Evolutionary conservation across 2,329 filamentous ascomycete species (phyloP), one percentile per base, ranked within the genome.

Genomic region (Microcera coccophila): DNA sequence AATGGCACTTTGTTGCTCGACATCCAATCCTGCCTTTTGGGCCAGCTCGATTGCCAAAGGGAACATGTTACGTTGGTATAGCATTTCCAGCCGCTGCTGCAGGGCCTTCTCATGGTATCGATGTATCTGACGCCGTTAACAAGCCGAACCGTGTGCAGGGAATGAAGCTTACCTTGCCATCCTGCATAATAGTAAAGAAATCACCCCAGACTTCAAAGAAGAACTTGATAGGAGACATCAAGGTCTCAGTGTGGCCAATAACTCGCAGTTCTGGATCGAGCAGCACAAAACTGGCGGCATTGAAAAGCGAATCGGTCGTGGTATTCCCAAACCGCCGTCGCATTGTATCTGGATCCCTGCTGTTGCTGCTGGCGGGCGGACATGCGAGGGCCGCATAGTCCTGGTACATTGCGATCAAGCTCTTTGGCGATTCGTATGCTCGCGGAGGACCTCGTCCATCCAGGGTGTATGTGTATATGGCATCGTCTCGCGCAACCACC

Each of bases 11-110:
- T 95, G 88, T 63, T 96, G 88, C 36, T 84, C 73, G 3, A 72
- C 68, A 62, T 90, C 87, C 58, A 96, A 76, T 2, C 89, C 87
- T 9, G 85, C 83, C 64, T 94, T 95, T 58, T 94, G 89, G 1
- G 93, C 93, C 43, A 98, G 73, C 57, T 91, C 94, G 53, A 97
- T 93, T 2, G 93, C 93, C 37, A 95, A 71, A 1, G 91, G 83
- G 58, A 91, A 98, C 48, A 97, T 81, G 60, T 96, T 95, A 39
- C 91, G 82, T 57, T 95, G 89, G 58, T 95, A 98, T 5, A 98
- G 72, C 60, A 97, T 86, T 50, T 97, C 91, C 1, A 98, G 75
- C 59, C 93, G 88, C 62, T 96, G 90, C 53, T 90, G 85, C 11
- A 98, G 77, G 0, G 84, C 76, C 66, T 94, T 96, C 62, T 98